Evolutionary conservation across 192 early-diverging fungal genomes (phyloP), one percentile per base, ranked within the genome.

Genomic region (Podila minutissima): DNA sequence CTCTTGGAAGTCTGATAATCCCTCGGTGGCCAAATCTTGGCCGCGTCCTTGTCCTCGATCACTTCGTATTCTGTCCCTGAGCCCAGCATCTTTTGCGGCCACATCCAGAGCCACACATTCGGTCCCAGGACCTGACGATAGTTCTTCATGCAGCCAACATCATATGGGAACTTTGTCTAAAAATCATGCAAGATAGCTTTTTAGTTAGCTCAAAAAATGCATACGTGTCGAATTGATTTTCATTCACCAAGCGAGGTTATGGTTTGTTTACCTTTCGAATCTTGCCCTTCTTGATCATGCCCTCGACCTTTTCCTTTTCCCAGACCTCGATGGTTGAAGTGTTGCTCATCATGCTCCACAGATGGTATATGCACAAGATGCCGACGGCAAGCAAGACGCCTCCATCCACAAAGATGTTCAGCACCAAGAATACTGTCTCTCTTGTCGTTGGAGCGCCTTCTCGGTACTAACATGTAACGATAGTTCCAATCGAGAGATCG

Each of bases 321-420:
- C 89, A 91, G 50, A 83, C 89, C 84, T 97, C 95, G 66, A 96
- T 97, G 9, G 95, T 97, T 0, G 94, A 95, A 10, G 91, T 90
- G 70, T 95, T 95, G 64, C 81, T 81, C 17, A 74, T 68, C 33
- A 93, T 72, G 75, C 93, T 92, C 82, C 89, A 95, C 35, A 93
- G 62, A 62, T 97, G 95, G 75, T 90, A 96, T 11, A 84, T 69
- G 26, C 84, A 75, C 31, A 97, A 84, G 29, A 90, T 86, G 24
- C 90, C 91, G 59, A 95, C 94, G 3, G 87, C 89, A 22, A 94
- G 66, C 5, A 94, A 72, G 20, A 96, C 89, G 9, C 92, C 81
- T 19, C 93, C 84, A 59, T 89, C 88, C 51, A 95, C 79, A 50
- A 93, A 74, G 28, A 94, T 71, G 81, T 95, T 91, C 70, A 95